Percentiles rank a stretch among this genome's conserved stretches.
These are phyloP conservation scores for Colletotrichum zoysiae DNA, from an alignment of 2,329 filamentous ascomycete species.

Conservation along the genomic window DNA sequence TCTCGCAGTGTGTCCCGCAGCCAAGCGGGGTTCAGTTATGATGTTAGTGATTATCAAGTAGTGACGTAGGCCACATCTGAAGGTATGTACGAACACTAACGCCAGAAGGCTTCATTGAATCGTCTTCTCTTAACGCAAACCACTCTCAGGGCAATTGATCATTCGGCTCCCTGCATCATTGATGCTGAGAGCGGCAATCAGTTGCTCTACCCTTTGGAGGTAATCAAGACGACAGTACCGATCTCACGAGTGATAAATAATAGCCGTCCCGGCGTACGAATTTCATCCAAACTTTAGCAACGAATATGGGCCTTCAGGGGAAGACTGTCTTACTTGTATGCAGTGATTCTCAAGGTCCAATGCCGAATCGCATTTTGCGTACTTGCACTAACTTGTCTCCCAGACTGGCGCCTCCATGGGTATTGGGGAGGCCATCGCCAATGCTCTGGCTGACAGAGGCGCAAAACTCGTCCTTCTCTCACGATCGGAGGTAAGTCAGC, in stretches of 20 bases:
- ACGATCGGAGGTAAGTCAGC: slow-evolving; percentile 48
- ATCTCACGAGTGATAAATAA: no score
- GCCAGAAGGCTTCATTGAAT: no score
- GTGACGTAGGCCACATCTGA: slow-evolving; percentile 13
- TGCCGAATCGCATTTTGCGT: neutral
- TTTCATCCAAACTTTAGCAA: no score
- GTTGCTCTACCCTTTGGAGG: no score
- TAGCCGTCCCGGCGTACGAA: neutral
- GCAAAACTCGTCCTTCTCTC: slow-evolving; percentile 59
- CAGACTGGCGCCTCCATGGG: slow-evolving; percentile 59
- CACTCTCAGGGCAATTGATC: neutral
- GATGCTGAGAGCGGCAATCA: neutral
- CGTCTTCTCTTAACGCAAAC: neutral
- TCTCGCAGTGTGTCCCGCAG: neutral
- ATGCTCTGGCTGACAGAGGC: slow-evolving; percentile 52
- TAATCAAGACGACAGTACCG: neutral
- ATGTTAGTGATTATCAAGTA: neutral
- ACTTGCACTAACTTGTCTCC: neutral
- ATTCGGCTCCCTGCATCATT: no score
- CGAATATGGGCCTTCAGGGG: slow-evolving; percentile 9
- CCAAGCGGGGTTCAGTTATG: neutral
- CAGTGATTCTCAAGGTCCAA: neutral
- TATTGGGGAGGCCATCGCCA: slow-evolving; percentile 60
- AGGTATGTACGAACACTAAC: neutral
- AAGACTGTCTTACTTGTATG: slow-evolving; percentile 19